phyloP scores from a whole-genome alignment of 2,329 filamentous ascomycete species.

The Fusarium sambucinum region DNA sequence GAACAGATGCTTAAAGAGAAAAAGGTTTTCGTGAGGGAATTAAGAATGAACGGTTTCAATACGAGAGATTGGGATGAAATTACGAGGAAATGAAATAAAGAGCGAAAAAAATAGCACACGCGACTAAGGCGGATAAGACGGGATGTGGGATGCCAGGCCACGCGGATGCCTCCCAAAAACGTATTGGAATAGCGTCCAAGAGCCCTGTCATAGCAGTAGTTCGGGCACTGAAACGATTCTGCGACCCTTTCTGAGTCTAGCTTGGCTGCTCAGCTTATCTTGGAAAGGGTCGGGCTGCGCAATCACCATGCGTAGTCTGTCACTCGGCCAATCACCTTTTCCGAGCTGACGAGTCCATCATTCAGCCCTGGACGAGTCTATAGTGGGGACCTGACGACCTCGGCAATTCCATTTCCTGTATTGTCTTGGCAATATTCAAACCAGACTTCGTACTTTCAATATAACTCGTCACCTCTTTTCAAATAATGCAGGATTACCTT shows the following conservation, averaged over 20 bases:
- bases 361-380: slow-evolving; percentile 30
- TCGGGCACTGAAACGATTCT: slow-evolving; percentile 25
- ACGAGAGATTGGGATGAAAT: slow-evolving; percentile 15
- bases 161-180: slow-evolving; percentile 30
- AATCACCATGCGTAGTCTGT: slow-evolving; percentile 25
- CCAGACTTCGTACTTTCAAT: slow-evolving; percentile 5
- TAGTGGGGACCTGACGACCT: slow-evolving; percentile 29
- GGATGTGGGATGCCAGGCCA: slow-evolving; percentile 36
- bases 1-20: slow-evolving; percentile 4
- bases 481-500: not conserved
- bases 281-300: slow-evolving; percentile 34
- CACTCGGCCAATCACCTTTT: slow-evolving; percentile 47
- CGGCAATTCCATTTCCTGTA: slow-evolving; percentile 36
- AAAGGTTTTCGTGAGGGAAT: slow-evolving; percentile 13
- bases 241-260: slow-evolving; percentile 22
- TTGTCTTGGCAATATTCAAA: slow-evolving; percentile 29
- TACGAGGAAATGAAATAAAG: slow-evolving; percentile 18
- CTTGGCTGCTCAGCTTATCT: slow-evolving; percentile 17
- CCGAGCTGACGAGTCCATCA: slow-evolving; percentile 53
- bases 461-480: not conserved
- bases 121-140: slow-evolving; percentile 16
- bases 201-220: slow-evolving; percentile 13
- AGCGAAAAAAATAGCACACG: slow-evolving; percentile 22
- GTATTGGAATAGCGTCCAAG: slow-evolving; percentile 10
- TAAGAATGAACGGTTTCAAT: slow-evolving; percentile 6